Conservation (phyloP, 805 yeast species). For the Wickerhamiella bombiphila region DNA sequence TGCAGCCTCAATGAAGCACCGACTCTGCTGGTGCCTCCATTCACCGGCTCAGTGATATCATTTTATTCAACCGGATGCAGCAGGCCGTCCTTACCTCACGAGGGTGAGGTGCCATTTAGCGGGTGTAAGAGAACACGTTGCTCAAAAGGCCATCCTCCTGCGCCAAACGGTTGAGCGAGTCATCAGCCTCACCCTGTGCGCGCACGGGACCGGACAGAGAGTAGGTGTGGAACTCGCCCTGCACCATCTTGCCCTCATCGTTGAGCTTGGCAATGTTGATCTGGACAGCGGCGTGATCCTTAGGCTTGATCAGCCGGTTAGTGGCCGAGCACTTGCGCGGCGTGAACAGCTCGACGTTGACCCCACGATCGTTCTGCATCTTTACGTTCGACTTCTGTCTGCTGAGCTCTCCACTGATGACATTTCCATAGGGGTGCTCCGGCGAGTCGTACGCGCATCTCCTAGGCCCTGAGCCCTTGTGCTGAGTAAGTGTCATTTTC, state of each 20-base stretch:
- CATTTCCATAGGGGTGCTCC: too few relatives aligned
- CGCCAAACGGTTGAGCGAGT: conserved; percentile 97
- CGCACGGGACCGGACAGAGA: conserved; percentile 96
- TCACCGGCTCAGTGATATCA: too few relatives aligned
- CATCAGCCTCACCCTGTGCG: conserved; percentile 99
- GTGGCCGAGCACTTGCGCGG: conserved; percentile 99
- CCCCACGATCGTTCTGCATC: conserved; percentile 99
- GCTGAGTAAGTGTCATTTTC: too few relatives aligned
- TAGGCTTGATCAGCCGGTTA: conserved; percentile 98
- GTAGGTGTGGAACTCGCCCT: conserved; percentile 84
- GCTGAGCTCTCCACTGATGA: too few relatives aligned
- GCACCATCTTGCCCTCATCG: conserved; percentile 87
- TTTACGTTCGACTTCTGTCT: conserved; percentile 28
- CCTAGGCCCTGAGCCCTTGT: too few relatives aligned
- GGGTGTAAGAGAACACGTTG: conserved; percentile 37
- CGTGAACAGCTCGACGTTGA: conserved; percentile 98
- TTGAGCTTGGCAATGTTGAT: conserved; percentile 98
- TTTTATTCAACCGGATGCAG: too few relatives aligned
- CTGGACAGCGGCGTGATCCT: conserved; percentile 99
- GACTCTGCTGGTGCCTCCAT: too few relatives aligned
- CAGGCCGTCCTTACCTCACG: too few relatives aligned
- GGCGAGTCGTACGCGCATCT: too few relatives aligned
- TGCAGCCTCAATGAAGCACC: too few relatives aligned
- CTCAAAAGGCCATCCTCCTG: conserved; percentile 96
- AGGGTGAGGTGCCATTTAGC: conserved; percentile 19